Percentiles rank a stretch among this genome's conserved stretches.
phyloP scores from a whole-genome alignment of 805 yeast species.

The Debaryomyces castellii region DNA sequence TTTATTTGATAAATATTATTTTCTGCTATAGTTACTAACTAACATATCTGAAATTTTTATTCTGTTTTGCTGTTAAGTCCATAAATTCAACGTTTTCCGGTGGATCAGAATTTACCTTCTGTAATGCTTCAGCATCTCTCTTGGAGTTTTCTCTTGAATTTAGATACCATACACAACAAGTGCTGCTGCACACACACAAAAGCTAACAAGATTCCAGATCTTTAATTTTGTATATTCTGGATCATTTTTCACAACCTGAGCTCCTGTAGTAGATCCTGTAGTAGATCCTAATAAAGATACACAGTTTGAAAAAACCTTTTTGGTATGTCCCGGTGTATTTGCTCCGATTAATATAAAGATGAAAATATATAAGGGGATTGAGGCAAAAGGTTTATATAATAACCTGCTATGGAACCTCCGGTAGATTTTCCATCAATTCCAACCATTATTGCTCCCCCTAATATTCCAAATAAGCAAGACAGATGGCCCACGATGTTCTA shows the following conservation, averaged over 20 bases:
- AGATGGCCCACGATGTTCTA: not conserved
- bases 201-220: not conserved
- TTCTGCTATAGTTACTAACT: not conserved
- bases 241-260: not conserved
- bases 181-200: not conserved
- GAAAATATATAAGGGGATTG: not conserved
- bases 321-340: constrained; percentile 1
- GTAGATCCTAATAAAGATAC: not conserved
- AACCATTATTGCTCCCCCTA: not conserved
- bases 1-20: not conserved
- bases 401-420: not conserved
- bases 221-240: not conserved
- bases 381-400: not conserved
- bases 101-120: constrained; percentile 4
- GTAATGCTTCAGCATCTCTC: constrained; percentile 21
- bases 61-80: constrained; percentile 55
- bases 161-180: not conserved
- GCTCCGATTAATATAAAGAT: not conserved
- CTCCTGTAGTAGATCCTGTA: not conserved
- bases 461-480: not conserved
- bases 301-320: not conserved
- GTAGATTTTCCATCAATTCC: not conserved
- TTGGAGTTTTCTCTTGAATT: constrained; percentile 3
- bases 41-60: constrained; percentile 45
- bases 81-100: constrained; percentile 45